phyloP scores from a whole-genome alignment of 164 flowering plant species.

The Sextonia rubra region DNA sequence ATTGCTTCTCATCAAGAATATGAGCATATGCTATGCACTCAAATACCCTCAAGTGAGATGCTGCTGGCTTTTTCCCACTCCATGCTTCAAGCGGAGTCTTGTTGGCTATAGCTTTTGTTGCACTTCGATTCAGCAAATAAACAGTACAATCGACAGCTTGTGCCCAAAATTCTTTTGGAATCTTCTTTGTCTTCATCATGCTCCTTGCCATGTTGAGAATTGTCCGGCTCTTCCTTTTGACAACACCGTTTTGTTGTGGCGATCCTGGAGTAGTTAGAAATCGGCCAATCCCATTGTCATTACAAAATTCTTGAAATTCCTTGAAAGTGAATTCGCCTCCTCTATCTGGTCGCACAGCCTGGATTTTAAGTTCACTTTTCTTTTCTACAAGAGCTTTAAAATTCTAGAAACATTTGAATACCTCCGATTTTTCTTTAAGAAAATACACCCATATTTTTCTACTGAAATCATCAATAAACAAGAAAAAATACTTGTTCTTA shows the following conservation, averaged over 20 bases:
- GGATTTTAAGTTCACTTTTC: too few species aligned
- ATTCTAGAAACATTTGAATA: not conserved
- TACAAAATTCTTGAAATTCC: not conserved
- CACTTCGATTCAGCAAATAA: not conserved
- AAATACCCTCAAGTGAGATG: slow-evolving; percentile 10
- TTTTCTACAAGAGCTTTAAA: not conserved
- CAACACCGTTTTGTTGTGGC: not conserved
- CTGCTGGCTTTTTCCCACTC: slow-evolving; percentile 8
- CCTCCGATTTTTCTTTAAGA: slow-evolving; percentile 7
- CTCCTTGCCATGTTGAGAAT: not conserved
- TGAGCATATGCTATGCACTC: slow-evolving; percentile 9
- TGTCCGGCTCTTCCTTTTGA: not conserved
- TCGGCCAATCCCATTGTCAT: not conserved
- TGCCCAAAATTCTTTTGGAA: slow-evolving; percentile 4
- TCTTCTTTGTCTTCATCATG: not conserved
- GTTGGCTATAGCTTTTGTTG: not conserved
- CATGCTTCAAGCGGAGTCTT: slow-evolving; percentile 15
- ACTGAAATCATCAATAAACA: not conserved
- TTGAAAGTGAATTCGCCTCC: not conserved
- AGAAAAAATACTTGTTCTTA: too few species aligned
- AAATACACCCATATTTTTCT: slow-evolving; percentile 7
- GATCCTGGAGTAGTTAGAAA: not conserved
- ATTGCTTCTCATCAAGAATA: not conserved
- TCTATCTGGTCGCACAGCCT: too few species aligned
- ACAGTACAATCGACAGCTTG: slow-evolving; percentile 5